Evolutionary conservation across 768 basidiomycete genomes (phyloP).

Genomic region (Agaricus bisporus): DNA sequence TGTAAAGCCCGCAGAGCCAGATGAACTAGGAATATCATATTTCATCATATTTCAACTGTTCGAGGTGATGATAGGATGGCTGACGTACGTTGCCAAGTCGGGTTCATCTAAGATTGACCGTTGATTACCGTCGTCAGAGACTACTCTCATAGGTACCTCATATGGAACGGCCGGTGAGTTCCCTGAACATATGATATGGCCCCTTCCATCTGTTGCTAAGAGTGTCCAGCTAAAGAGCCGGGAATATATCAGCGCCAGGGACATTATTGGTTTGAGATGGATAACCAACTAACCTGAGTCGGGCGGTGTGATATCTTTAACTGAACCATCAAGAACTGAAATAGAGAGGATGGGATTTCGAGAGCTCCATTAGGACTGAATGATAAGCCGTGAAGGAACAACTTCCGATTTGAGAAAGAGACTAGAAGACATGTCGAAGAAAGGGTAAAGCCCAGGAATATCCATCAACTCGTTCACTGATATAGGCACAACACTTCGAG

Average conservation of each 20-base stretch:
- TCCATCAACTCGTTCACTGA: slow-evolving; percentile 30
- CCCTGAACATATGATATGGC: slow-evolving; percentile 39
- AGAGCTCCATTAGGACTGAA: slow-evolving; percentile 50
- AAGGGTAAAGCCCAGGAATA: slow-evolving; percentile 63
- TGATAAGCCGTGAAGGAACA: slow-evolving; percentile 25
- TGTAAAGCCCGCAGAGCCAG: slow-evolving; percentile 33
- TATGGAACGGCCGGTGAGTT: slow-evolving; percentile 42
- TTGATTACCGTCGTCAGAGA: slow-evolving; percentile 15
- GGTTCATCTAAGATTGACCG: slow-evolving; percentile 43
- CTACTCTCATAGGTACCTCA: slow-evolving; percentile 40
- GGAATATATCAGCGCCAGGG: slow-evolving; percentile 24
- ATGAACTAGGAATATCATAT: slow-evolving; percentile 32
- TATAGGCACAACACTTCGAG: slow-evolving; percentile 31
- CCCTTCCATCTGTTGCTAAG: slow-evolving; percentile 38
- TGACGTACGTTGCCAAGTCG: slow-evolving; percentile 34
- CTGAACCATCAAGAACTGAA: slow-evolving; percentile 30
- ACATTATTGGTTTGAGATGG: not conserved
- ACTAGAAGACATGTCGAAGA: slow-evolving; percentile 36
- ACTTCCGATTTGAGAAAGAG: slow-evolving; percentile 22
- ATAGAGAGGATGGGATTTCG: slow-evolving; percentile 45
- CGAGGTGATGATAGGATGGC: not conserved
- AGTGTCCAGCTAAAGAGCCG: slow-evolving; percentile 46
- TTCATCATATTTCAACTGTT: too few species aligned
- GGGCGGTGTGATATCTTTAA: slow-evolving; percentile 34
- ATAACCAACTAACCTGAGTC: not conserved